A percentile compares a stretch with the other conserved stretches of the same genome.
Conservation (phyloP, 495 filamentous ascomycete genomes). For the Penicillium lagena region DNA sequence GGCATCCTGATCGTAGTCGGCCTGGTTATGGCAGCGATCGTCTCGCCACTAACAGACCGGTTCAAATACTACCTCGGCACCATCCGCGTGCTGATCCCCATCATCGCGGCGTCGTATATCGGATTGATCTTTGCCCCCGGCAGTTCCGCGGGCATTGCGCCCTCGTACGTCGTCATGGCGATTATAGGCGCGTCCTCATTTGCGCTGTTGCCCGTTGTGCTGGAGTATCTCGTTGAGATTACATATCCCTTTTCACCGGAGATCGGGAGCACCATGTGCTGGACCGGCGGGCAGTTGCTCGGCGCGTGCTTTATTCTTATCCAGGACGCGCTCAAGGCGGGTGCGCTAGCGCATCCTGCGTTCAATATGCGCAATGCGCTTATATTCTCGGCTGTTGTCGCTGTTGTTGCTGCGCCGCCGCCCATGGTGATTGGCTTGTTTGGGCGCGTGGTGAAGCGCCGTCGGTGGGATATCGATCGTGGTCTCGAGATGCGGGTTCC, state of each 20-base stretch:
- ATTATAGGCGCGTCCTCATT: slow-evolving; percentile 80
- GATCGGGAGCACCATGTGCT: slow-evolving; percentile 74
- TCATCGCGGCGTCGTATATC: slow-evolving; percentile 68
- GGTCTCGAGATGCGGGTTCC: slow-evolving; percentile 17
- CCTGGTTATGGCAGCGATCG: slow-evolving; percentile 66
- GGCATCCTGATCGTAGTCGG: slow-evolving; percentile 87
- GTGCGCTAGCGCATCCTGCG: slow-evolving; percentile 46
- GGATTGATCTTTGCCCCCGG: slow-evolving; percentile 74
- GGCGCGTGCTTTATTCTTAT: slow-evolving; percentile 80
- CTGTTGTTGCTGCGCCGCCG: slow-evolving; percentile 56
- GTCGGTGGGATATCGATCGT: slow-evolving; percentile 54
- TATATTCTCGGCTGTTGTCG: slow-evolving; percentile 71
- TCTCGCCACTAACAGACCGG: slow-evolving; percentile 75
- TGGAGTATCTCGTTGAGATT: slow-evolving; percentile 83
- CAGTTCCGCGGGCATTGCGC: slow-evolving; percentile 59
- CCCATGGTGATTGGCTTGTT: slow-evolving; percentile 62
- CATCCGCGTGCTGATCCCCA: slow-evolving; percentile 69
- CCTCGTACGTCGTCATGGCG: slow-evolving; percentile 56
- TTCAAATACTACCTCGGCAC: slow-evolving; percentile 71
- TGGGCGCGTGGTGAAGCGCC: slow-evolving; percentile 46
- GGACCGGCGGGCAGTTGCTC: slow-evolving; percentile 65
- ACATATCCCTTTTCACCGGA: slow-evolving; percentile 86
- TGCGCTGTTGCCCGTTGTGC: slow-evolving; percentile 69
- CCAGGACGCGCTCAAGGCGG: slow-evolving; percentile 70
- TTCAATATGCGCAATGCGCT: slow-evolving; percentile 66